phyloP scores from a whole-genome alignment of 495 filamentous ascomycete genomes.

The Collariella sp. region DNA sequence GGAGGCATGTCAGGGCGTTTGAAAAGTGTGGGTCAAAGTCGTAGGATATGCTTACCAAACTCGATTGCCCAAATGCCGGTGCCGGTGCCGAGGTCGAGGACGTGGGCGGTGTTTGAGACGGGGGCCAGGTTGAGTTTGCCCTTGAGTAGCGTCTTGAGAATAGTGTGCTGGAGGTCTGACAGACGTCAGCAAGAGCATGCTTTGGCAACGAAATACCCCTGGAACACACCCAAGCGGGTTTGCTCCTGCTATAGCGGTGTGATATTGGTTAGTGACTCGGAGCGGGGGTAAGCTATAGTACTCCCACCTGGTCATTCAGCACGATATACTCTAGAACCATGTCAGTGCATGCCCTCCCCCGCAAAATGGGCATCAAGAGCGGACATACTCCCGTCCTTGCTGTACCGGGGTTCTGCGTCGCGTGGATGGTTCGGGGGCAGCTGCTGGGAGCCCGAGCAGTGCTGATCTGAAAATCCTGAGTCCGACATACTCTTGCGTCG shows the following conservation, averaged over 20 bases:
- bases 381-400: constrained; percentile 33
- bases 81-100: constrained; percentile 39
- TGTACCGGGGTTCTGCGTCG: constrained; percentile 18
- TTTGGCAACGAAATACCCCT: neutral
- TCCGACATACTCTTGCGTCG: neutral
- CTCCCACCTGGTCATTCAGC: constrained; percentile 26
- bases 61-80: constrained; percentile 41
- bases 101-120: constrained; percentile 29
- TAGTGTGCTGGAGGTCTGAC: constrained; percentile 43
- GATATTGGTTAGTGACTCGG: neutral
- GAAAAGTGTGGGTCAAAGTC: neutral
- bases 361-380: too few species aligned
- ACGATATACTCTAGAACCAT: constrained; percentile 21
- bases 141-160: constrained; percentile 35
- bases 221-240: constrained; percentile 35
- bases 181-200: neutral
- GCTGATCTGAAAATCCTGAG: neutral
- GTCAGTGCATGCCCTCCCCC: too few species aligned
- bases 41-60: constrained; percentile 20
- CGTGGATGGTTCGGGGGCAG: neutral
- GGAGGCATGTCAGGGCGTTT: too few species aligned
- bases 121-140: constrained; percentile 38
- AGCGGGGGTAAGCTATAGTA: neutral
- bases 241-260: constrained; percentile 34
- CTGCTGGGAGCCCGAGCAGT: neutral